Conservation (phyloP, 768 basidiomycete genomes). For the Phaffia tasmanica region DNA sequence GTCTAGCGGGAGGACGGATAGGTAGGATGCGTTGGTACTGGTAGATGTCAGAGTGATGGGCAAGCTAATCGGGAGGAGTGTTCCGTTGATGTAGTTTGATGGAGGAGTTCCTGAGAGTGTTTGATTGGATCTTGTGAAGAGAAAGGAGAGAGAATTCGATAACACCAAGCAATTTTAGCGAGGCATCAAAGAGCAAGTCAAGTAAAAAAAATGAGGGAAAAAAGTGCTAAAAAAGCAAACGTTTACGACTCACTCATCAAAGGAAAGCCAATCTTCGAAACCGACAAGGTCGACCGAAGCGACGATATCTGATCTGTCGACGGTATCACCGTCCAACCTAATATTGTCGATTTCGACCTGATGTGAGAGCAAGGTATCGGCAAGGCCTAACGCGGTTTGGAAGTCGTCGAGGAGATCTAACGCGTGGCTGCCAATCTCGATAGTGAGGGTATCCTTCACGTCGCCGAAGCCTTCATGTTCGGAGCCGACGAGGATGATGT, state of each 20-base stretch:
- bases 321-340: slow-evolving; percentile 42
- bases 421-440: slow-evolving; percentile 19
- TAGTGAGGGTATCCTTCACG: slow-evolving; percentile 10
- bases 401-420: slow-evolving; percentile 7
- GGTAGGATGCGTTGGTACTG: not conserved
- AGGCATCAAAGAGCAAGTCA: not conserved
- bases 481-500: slow-evolving; percentile 55
- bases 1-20: slow-evolving; percentile 14
- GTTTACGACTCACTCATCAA: slow-evolving; percentile 14
- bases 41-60: slow-evolving; percentile 12
- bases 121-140: slow-evolving; percentile 5
- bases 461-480: slow-evolving; percentile 42
- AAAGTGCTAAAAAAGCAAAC: no score
- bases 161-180: not conserved
- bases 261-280: slow-evolving; percentile 14
- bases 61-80: not conserved
- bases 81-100: slow-evolving; percentile 8
- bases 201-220: not conserved
- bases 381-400: not conserved
- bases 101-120: slow-evolving; percentile 15
- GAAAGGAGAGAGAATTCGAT: not conserved
- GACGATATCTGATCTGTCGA: slow-evolving; percentile 2
- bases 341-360: slow-evolving; percentile 53
- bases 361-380: not conserved
- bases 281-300: not conserved